phyloP scores from a whole-genome alignment of 306 rosid genomes.

The Hylodesmum podocarpum region DNA sequence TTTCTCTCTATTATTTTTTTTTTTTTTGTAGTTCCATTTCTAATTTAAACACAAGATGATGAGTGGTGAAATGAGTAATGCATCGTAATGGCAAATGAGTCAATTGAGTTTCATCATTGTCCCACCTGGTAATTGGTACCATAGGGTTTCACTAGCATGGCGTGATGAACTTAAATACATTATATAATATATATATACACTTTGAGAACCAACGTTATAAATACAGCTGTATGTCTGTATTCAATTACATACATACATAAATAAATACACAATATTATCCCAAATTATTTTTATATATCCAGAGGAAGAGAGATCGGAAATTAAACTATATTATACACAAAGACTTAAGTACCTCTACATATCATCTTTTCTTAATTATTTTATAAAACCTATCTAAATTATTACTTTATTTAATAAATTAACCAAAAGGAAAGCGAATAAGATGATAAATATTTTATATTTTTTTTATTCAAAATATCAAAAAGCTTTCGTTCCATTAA shows the following conservation, averaged over 20 bases:
- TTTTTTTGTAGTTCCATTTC: not conserved
- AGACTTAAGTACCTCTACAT: not conserved
- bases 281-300: not conserved
- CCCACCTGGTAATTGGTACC: not conserved
- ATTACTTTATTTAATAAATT: not conserved
- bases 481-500: slow-evolving; percentile 14
- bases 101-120: not conserved
- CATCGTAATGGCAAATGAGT: not conserved
- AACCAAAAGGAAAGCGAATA: not conserved
- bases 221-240: not conserved
- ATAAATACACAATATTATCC: not conserved
- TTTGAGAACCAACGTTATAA: not conserved
- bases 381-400: not conserved
- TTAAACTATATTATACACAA: not conserved
- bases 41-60: not conserved
- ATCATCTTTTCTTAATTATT: not conserved
- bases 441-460: not conserved
- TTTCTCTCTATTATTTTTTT: not conserved
- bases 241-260: not conserved
- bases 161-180: not conserved
- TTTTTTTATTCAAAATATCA: not conserved
- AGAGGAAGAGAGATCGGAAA: not conserved
- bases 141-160: not conserved
- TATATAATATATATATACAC: not conserved
- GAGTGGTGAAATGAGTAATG: not conserved